Conservation (phyloP, 2,329 filamentous ascomycete species). For the Fusarium coffeatum region DNA sequence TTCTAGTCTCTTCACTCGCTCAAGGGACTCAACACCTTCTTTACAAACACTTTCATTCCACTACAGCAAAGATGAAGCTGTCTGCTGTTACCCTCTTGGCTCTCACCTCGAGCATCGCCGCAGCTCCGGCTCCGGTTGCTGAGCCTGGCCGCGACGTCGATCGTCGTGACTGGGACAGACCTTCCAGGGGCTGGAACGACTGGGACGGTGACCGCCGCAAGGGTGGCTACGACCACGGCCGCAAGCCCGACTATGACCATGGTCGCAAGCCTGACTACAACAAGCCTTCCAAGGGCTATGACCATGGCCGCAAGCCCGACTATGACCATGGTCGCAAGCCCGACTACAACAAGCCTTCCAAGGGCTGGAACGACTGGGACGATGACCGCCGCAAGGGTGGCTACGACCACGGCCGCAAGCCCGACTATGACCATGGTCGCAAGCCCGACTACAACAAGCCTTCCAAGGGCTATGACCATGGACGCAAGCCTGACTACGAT, state of each 20-base stretch:
- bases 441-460: not conserved
- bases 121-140: constrained; percentile 8
- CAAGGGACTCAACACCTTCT: not conserved
- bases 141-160: not conserved
- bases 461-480: not conserved
- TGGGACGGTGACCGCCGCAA: not conserved
- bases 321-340: not conserved
- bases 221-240: not conserved
- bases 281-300: not conserved
- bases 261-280: not conserved
- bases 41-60: not conserved
- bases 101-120: constrained; percentile 9
- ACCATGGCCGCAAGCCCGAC: not conserved
- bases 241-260: not conserved
- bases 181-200: not conserved
- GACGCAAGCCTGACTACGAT: not conserved
- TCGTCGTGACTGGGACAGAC: not conserved
- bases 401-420: not conserved
- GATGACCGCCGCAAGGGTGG: not conserved
- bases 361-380: not conserved
- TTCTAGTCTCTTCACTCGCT: constrained; percentile 4
- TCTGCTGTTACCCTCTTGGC: constrained; percentile 12
- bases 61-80: constrained; percentile 18
- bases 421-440: too few relatives aligned
- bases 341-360: not conserved